These are phyloP conservation scores for Zymoseptoria ardabiliae DNA, from an alignment of 2,329 filamentous ascomycete species.

Conservation along the genomic window DNA sequence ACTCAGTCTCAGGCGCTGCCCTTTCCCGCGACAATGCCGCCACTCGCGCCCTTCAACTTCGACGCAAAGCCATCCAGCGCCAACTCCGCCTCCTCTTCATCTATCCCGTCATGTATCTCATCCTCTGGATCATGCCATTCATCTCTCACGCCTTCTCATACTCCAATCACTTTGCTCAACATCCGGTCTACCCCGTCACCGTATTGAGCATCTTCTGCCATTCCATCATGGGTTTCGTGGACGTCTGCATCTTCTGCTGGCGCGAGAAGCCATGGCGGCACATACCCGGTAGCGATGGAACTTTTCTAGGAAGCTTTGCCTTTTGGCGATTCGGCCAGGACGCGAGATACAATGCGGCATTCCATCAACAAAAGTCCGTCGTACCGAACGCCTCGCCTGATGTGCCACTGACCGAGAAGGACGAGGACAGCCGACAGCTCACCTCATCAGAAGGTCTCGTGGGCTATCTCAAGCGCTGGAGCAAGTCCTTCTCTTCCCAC, in stretches of 20 bases:
- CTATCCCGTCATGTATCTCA: conserved; percentile 65
- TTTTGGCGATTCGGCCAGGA: conserved; percentile 22
- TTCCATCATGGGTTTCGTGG: conserved; percentile 58
- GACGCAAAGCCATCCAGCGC: conserved; percentile 26
- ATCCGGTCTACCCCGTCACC: conserved; percentile 51
- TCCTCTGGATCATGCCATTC: conserved; percentile 68
- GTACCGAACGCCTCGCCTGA: background rate
- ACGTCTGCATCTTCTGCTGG: conserved; percentile 60
- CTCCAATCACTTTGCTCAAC: conserved; percentile 42
- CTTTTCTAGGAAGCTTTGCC: conserved; percentile 34
- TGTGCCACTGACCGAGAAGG: background rate
- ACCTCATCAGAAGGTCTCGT: background rate
- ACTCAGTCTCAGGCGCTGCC: background rate
- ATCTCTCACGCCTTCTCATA: conserved; percentile 56
- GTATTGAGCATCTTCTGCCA: conserved; percentile 52
- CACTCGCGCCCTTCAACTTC: conserved; percentile 11
- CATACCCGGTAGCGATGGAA: conserved; percentile 39
- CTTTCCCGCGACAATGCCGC: conserved; percentile 10
- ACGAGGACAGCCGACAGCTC: background rate
- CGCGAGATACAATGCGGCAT: background rate
- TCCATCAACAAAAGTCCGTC: background rate
- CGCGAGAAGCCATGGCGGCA: conserved; percentile 66
- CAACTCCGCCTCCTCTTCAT: conserved; percentile 68
- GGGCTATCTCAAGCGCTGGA: background rate
- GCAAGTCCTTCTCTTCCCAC: background rate